These are phyloP conservation scores for Candida anglica DNA, from an alignment of 805 yeast genomes.

Conservation along the genomic window DNA sequence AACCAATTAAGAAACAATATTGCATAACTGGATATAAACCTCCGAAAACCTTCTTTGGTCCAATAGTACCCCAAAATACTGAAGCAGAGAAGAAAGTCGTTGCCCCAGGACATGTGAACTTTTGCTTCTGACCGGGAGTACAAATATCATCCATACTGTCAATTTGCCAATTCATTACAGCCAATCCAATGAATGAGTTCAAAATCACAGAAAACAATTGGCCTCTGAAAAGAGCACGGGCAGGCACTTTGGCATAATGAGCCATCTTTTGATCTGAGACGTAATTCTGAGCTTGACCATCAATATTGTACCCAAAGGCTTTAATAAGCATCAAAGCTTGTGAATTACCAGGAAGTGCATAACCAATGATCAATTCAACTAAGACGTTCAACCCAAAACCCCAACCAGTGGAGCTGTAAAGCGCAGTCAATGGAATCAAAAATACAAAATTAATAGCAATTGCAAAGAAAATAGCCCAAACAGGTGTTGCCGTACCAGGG, in stretches of 20 bases:
- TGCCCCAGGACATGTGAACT: constrained; percentile 20
- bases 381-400: constrained; percentile 47
- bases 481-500: constrained; percentile 49
- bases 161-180: constrained; percentile 17
- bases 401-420: constrained; percentile 47
- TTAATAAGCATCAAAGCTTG: constrained; percentile 50
- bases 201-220: constrained; percentile 9
- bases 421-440: constrained; percentile 47
- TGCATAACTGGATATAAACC: constrained; percentile 30
- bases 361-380: constrained; percentile 54
- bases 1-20: constrained; percentile 32
- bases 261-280: constrained; percentile 16
- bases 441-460: constrained; percentile 48
- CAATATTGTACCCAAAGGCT: constrained; percentile 50
- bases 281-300: constrained; percentile 54
- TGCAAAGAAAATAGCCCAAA: constrained; percentile 56
- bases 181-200: constrained; percentile 18
- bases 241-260: constrained; percentile 20
- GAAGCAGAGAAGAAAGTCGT: constrained; percentile 43
- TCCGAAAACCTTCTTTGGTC: no score
- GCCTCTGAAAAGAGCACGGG: constrained; percentile 18
- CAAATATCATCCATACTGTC: constrained; percentile 16
- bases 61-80: constrained; percentile 53
- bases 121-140: constrained; percentile 13
- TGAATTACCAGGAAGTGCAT: constrained; percentile 54